These are phyloP conservation scores for Xenoacremonium recifei DNA, from an alignment of 2,329 filamentous ascomycete species.

Conservation along the genomic window DNA sequence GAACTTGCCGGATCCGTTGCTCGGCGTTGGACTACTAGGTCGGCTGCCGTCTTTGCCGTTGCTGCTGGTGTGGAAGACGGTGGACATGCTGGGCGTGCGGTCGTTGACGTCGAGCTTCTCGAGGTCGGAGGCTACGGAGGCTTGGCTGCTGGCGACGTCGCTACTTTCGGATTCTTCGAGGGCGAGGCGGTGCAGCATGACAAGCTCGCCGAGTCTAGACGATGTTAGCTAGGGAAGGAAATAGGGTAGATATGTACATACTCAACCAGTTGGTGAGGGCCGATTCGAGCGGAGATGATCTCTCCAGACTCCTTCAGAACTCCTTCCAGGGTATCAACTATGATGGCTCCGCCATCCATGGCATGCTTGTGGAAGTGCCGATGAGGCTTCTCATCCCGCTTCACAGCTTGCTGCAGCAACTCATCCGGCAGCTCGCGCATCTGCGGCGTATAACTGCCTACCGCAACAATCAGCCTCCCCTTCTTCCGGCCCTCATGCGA, in stretches of 20 bases:
- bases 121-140: constrained; percentile 29
- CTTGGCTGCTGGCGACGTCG: constrained; percentile 28
- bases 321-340: constrained; percentile 76
- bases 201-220: constrained; percentile 70
- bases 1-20: constrained; percentile 30
- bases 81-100: constrained; percentile 39
- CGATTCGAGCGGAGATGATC: constrained; percentile 73
- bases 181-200: constrained; percentile 53
- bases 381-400: constrained; percentile 41
- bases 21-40: constrained; percentile 31
- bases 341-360: constrained; percentile 61
- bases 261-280: constrained; percentile 78
- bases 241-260: constrained; percentile 34
- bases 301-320: constrained; percentile 84
- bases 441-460: constrained; percentile 65
- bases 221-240: constrained; percentile 15
- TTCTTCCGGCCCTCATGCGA: constrained; percentile 67
- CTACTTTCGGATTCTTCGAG: constrained; percentile 40
- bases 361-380: constrained; percentile 68
- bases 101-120: constrained; percentile 35
- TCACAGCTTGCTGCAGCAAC: constrained; percentile 63
- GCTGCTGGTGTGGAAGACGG: constrained; percentile 30
- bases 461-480: constrained; percentile 68
- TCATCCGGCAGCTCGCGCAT: constrained; percentile 85
- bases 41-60: constrained; percentile 20